These are phyloP conservation scores for Remersonia thermophila DNA, from an alignment of 2,329 filamentous ascomycete genomes.

Conservation along the genomic window DNA sequence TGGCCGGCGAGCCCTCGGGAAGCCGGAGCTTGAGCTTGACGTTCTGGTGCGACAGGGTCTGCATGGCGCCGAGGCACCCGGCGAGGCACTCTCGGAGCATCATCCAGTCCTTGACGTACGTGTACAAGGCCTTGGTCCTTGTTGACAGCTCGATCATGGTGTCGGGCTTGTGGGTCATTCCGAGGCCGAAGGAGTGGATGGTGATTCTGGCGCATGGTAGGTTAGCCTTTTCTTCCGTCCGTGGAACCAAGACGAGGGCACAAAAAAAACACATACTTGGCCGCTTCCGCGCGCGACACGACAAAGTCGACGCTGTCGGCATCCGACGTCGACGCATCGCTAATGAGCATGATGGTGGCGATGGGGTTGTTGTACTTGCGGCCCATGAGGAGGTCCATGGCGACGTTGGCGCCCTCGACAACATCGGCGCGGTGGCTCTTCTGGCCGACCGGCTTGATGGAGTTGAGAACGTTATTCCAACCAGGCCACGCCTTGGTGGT, in stretches of 20 bases:
- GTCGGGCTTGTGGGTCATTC: conserved; percentile 94
- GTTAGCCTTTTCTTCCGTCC: conserved; percentile 16
- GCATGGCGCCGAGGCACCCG: conserved; percentile 81
- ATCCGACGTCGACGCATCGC: conserved; percentile 90
- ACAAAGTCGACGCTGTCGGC: conserved; percentile 95
- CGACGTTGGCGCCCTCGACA: conserved; percentile 92
- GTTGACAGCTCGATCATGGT: conserved; percentile 97
- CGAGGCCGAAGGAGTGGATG: conserved; percentile 92
- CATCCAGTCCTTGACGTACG: conserved; percentile 99
- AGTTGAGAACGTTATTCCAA: conserved; percentile 75
- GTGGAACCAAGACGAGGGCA: not conserved
- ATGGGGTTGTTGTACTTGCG: conserved; percentile 91
- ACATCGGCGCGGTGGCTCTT: conserved; percentile 95
- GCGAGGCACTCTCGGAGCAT: conserved; percentile 95
- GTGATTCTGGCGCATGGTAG: conserved; percentile 55
- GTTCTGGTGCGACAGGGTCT: conserved; percentile 95
- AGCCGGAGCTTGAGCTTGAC: conserved; percentile 89
- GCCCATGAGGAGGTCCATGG: conserved; percentile 98
- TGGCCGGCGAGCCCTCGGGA: conserved; percentile 91
- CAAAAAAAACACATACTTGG: conserved; percentile 54
- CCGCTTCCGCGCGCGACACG: conserved; percentile 87
- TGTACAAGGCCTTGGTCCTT: conserved; percentile 91
- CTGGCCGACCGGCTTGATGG: conserved; percentile 85
- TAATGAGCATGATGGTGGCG: conserved; percentile 90
- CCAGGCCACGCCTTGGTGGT: conserved; percentile 89